Evolutionary conservation across 108 stramenopile genomes (phyloP).

Genomic region (Seminavis robusta): DNA sequence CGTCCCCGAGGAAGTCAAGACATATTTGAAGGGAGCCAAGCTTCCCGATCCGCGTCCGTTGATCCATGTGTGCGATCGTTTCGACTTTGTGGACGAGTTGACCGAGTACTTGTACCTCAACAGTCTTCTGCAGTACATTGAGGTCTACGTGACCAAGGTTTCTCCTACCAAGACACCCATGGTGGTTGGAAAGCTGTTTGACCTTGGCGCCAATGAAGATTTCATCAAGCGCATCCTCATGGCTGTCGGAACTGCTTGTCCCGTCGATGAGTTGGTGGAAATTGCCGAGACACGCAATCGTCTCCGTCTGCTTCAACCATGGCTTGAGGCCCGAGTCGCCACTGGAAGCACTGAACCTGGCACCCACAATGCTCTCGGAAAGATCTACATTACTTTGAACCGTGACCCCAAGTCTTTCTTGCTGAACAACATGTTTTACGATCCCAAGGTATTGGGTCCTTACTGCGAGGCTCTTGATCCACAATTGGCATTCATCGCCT

Average conservation of each 20-base stretch:
- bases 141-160: constrained; percentile 99
- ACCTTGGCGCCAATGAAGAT: constrained; percentile 95
- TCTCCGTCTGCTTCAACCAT: constrained; percentile 94
- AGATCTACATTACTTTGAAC: constrained; percentile 99
- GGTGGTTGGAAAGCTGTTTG: constrained; percentile 99
- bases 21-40: constrained; percentile 97
- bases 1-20: constrained; percentile 97
- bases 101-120: constrained; percentile 98
- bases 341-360: constrained; percentile 99
- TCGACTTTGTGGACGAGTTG: constrained; percentile 98
- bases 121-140: constrained; percentile 98
- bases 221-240: constrained; percentile 98
- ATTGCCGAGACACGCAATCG: constrained; percentile 95
- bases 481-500: constrained; percentile 97
- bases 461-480: constrained; percentile 99
- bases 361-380: constrained; percentile 99
- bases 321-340: constrained; percentile 99
- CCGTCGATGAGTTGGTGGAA: constrained; percentile 98
- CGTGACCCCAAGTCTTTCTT: constrained; percentile 97
- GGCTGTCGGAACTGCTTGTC: constrained; percentile 97
- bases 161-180: constrained; percentile 97
- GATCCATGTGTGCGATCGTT: constrained; percentile 99
- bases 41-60: constrained; percentile 98
- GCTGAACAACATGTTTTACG: constrained; percentile 99
- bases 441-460: constrained; percentile 96